Conservation (phyloP, 1,139 yeast genomes). For the Candida tropicalis region DNA sequence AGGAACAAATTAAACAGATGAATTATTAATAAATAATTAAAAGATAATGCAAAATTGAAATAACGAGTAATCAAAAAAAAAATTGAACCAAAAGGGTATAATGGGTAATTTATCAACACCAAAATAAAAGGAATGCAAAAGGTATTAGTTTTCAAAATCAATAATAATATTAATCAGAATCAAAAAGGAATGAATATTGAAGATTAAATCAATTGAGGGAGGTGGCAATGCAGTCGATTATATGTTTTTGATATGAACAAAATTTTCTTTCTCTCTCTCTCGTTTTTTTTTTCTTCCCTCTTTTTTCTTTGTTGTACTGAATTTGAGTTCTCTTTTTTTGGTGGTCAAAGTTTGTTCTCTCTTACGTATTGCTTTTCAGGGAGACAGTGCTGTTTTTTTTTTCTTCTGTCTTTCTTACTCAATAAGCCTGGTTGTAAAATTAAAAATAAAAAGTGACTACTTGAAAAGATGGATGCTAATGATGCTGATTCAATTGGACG, state of each 20-base stretch:
- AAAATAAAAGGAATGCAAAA: neutral
- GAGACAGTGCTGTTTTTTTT: no score
- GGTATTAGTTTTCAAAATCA: neutral
- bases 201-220: neutral
- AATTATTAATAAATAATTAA: neutral
- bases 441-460: neutral
- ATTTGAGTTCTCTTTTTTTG: no score
- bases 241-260: conserved; percentile 4
- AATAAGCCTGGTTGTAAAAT: neutral
- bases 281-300: neutral
- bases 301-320: no score
- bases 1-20: neutral
- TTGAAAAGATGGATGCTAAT: neutral
- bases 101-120: neutral
- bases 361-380: neutral
- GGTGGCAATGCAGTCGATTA: neutral
- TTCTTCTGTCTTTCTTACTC: no score
- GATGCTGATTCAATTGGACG: neutral
- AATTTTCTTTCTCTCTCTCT: conserved; percentile 1
- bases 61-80: neutral
- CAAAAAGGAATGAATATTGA: neutral
- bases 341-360: no score
- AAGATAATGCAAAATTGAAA: neutral
- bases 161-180: neutral
- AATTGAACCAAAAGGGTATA: neutral